These are phyloP conservation scores for Fusarium brachygibbosum DNA, from an alignment of 2,329 filamentous ascomycete genomes.

Conservation along the genomic window DNA sequence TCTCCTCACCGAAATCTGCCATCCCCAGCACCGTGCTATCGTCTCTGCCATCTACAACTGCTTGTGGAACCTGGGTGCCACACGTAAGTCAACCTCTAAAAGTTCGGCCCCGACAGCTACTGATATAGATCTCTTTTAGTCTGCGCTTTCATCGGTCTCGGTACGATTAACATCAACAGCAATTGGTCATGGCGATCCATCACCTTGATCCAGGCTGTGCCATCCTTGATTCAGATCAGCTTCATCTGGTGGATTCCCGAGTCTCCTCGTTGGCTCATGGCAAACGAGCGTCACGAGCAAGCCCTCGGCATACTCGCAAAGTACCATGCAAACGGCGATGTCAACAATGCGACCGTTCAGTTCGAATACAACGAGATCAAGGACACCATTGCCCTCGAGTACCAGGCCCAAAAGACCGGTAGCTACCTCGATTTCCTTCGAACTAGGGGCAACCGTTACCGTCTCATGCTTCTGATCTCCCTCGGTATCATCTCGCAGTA, in stretches of 20 bases:
- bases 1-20: constrained; percentile 74
- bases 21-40: constrained; percentile 75
- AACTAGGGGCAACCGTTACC: constrained; percentile 74
- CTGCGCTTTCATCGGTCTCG: constrained; percentile 74
- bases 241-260: constrained; percentile 77
- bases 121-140: constrained; percentile 45
- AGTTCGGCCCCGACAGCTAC: background rate
- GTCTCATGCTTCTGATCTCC: constrained; percentile 71
- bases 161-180: constrained; percentile 67
- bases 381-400: constrained; percentile 63
- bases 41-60: constrained; percentile 77
- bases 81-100: constrained; percentile 47
- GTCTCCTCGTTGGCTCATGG: constrained; percentile 74
- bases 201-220: constrained; percentile 72
- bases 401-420: constrained; percentile 60
- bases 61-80: constrained; percentile 72
- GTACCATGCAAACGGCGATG: constrained; percentile 73
- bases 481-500: constrained; percentile 77
- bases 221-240: constrained; percentile 71
- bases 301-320: constrained; percentile 72
- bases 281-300: constrained; percentile 72
- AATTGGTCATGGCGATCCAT: constrained; percentile 78
- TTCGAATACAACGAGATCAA: constrained; percentile 77
- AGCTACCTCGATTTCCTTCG: constrained; percentile 72
- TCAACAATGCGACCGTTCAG: constrained; percentile 70